Conservation (phyloP, 2,329 filamentous ascomycete genomes). For the Colletotrichum navitas region DNA sequence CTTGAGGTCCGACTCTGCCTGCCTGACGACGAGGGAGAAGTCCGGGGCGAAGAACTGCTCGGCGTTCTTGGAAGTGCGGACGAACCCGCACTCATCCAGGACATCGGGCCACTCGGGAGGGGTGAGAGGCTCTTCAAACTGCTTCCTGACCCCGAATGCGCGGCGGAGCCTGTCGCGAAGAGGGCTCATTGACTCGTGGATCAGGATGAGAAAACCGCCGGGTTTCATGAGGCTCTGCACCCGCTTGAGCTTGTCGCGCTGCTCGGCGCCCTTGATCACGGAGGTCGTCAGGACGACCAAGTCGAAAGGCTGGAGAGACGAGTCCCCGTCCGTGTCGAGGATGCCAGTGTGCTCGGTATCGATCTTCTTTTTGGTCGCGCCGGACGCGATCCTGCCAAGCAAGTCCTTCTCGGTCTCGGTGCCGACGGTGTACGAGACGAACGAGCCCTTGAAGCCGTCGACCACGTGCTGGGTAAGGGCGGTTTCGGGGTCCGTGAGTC, state of each 20-base stretch:
- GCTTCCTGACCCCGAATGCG: constrained; percentile 13
- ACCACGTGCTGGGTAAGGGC: constrained; percentile 53
- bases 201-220: constrained; percentile 48
- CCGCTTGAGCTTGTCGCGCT: constrained; percentile 46
- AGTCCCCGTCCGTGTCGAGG: constrained; percentile 52
- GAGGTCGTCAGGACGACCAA: constrained; percentile 48
- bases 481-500: constrained; percentile 52
- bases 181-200: constrained; percentile 45
- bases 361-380: constrained; percentile 44
- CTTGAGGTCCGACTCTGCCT: constrained; percentile 48
- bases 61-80: constrained; percentile 47
- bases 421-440: constrained; percentile 48
- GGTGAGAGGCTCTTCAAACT: constrained; percentile 35
- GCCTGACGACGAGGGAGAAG: constrained; percentile 54
- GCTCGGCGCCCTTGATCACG: constrained; percentile 49
- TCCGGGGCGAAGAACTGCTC: constrained; percentile 51
- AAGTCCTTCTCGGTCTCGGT: constrained; percentile 47
- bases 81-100: constrained; percentile 52
- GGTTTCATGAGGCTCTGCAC: constrained; percentile 49
- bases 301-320: constrained; percentile 46
- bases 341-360: constrained; percentile 44
- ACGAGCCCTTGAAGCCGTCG: constrained; percentile 58
- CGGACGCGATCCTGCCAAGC: constrained; percentile 43
- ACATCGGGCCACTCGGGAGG: constrained; percentile 52
- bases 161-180: constrained; percentile 44